A percentile compares a stretch with the other conserved stretches of the same genome.
Conservation (phyloP, 305 asterid species). For the Fraxinus angustifolia region DNA sequence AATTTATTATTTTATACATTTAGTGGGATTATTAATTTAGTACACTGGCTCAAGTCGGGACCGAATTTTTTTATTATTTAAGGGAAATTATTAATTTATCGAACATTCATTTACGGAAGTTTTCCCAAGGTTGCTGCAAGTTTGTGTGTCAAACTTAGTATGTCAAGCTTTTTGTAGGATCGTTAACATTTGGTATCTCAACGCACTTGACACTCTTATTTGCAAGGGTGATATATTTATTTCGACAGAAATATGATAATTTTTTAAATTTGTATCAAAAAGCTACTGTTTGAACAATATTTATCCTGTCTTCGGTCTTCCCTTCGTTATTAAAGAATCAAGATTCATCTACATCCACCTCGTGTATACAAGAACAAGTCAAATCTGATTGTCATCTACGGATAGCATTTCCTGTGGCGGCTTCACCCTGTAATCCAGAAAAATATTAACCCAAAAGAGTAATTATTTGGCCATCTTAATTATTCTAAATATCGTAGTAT, state of each 20-base stretch:
- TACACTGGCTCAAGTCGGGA: too few relatives aligned
- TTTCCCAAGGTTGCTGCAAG: neutral
- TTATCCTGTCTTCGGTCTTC: neutral
- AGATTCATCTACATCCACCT: neutral
- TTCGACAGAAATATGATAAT: neutral
- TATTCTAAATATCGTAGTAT: neutral
- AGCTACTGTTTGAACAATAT: neutral
- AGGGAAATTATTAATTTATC: too few relatives aligned
- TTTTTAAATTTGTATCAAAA: neutral
- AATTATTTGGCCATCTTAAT: constrained; percentile 3
- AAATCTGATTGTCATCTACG: neutral
- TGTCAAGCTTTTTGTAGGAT: neutral
- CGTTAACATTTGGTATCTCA: neutral
- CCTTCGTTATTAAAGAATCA: neutral
- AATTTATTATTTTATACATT: too few relatives aligned
- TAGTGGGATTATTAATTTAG: too few relatives aligned
- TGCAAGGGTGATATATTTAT: neutral
- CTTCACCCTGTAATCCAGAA: neutral
- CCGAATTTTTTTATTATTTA: too few relatives aligned
- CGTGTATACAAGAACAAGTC: neutral
- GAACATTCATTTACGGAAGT: too few relatives aligned
- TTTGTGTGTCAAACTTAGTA: neutral
- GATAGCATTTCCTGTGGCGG: neutral
- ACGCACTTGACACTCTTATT: neutral
- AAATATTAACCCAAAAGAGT: neutral